These are phyloP conservation scores for Penicillium thymicola DNA, from an alignment of 2,329 filamentous ascomycete species.

Conservation along the genomic window DNA sequence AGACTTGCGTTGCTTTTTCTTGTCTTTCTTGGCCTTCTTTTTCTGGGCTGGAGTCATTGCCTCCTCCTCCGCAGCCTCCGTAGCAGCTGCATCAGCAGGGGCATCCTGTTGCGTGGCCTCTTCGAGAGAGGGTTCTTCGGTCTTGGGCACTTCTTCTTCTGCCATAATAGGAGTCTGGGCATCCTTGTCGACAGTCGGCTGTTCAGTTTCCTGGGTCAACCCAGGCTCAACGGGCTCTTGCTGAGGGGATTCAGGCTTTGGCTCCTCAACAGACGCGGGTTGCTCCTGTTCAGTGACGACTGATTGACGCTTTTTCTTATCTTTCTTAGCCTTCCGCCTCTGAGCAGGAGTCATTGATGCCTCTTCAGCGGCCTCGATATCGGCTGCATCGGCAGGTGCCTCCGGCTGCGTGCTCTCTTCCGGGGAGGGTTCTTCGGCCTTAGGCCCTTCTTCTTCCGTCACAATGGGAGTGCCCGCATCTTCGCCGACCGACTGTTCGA, in stretches of 20 bases:
- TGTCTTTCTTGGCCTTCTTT: conserved; percentile 21
- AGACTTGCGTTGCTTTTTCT: conserved; percentile 23
- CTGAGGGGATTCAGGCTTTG: conserved; percentile 1
- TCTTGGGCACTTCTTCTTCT: conserved; percentile 5
- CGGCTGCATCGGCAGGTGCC: background rate
- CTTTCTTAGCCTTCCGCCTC: conserved; percentile 20
- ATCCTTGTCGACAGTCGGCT: background rate
- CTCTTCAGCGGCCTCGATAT: conserved; percentile 1
- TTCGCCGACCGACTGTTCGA: background rate
- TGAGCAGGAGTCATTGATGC: conserved; percentile 15
- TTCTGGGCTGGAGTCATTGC: conserved; percentile 18
- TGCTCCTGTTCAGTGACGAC: conserved; percentile 6
- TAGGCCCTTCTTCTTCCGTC: conserved; percentile 5
- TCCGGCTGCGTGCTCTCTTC: background rate
- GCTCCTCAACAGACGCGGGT: background rate
- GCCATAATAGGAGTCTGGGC: background rate
- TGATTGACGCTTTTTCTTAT: conserved; percentile 25
- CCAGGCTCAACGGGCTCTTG: background rate
- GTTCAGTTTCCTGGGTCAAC: background rate
- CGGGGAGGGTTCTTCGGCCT: background rate
- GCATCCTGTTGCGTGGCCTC: background rate
- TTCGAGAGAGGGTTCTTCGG: conserved; percentile 1
- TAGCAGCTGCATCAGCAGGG: background rate
- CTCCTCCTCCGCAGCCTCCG: conserved; percentile 4
- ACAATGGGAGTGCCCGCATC: background rate